Base-by-base conservation (phyloP, 805 yeast species). In the Grigorovia yakushimaensis region DNA sequence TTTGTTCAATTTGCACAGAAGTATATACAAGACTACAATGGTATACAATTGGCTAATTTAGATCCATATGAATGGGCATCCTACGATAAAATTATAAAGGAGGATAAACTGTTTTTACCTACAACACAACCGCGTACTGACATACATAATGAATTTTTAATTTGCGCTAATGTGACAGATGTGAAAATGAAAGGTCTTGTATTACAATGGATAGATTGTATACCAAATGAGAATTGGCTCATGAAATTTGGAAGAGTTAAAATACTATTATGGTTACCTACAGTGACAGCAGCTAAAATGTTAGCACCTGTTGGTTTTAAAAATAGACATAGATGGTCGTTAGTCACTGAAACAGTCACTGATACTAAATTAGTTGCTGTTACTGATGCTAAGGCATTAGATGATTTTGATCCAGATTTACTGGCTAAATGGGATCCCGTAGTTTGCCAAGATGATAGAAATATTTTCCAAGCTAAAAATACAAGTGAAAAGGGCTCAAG, bases 61-160 rank as follows among this genome's bases (percentile, higher is more conserved):
- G 81, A 82, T 56, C 89, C 93, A 4, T 84, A 74, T 59, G 65
- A 75, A 15, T 87, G 95, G 95, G 64, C 64, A 4, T 70, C 88
- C 0, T 87, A 73, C 56, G 60, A 66, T 3, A 62, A 69, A 0
- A 49, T 82, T n/a, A 67, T 78, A 8, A 68, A 74, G 8, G 56
- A 69, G 4, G 72, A 73, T 7, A 75, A 76, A 30, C 47, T 68
- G 5, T 59, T 84, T 1, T 54, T 54, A 0, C 79, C 77, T 0
- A 62, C 53, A 10, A 52, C 47, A 3, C 64, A 67, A 49, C 42
- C 63, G 4, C 57, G 74, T 39, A 68, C 66, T 51, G 61, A 67
- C 17, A 60, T 81, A 18, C 78, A 83, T 61, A 68, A 75, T 47
- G 73, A 73, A 47, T 69, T 84, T 22, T 63, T 85, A 33, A 69